Evolutionary conservation across 2,329 filamentous ascomycete genomes (phyloP).

Genomic region (Paraconiothyrium sp.): DNA sequence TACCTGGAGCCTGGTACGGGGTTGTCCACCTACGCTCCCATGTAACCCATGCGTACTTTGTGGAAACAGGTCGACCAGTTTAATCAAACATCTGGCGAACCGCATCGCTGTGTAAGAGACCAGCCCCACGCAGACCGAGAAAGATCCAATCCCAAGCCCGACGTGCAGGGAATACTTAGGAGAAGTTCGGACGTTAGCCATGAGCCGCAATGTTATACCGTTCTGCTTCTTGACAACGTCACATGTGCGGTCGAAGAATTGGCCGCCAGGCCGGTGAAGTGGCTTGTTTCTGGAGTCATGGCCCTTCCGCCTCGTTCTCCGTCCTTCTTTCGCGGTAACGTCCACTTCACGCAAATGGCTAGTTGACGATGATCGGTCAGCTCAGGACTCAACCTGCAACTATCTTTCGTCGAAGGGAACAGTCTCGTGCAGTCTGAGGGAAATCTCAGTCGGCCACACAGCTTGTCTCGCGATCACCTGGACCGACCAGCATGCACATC

Average conservation of each 20-base stretch:
- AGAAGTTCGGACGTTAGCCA: conserved; percentile 5
- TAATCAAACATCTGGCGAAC: conserved; percentile 3
- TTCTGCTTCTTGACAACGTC: neutral
- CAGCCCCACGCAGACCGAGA: neutral
- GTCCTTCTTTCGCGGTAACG: neutral
- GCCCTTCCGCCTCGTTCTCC: neutral
- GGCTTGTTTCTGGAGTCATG: neutral
- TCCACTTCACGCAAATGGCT: neutral
- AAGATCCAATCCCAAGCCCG: neutral
- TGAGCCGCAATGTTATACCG: neutral
- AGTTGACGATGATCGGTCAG: neutral
- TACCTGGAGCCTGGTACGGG: conserved; percentile 29
- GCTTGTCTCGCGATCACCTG: conserved; percentile 10
- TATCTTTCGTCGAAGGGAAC: neutral
- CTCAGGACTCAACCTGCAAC: neutral
- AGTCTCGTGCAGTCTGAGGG: neutral
- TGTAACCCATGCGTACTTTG: conserved; percentile 14
- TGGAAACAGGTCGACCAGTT: conserved; percentile 8
- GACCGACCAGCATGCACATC: neutral
- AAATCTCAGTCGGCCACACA: neutral
- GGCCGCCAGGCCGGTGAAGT: neutral
- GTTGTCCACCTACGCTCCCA: conserved; percentile 16
- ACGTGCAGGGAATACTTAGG: neutral
- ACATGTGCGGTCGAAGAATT: neutral
- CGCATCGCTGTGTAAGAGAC: conserved; percentile 6